phyloP scores from a whole-genome alignment of 352 stramenopile species.

The Blastocystis sp. region DNA sequence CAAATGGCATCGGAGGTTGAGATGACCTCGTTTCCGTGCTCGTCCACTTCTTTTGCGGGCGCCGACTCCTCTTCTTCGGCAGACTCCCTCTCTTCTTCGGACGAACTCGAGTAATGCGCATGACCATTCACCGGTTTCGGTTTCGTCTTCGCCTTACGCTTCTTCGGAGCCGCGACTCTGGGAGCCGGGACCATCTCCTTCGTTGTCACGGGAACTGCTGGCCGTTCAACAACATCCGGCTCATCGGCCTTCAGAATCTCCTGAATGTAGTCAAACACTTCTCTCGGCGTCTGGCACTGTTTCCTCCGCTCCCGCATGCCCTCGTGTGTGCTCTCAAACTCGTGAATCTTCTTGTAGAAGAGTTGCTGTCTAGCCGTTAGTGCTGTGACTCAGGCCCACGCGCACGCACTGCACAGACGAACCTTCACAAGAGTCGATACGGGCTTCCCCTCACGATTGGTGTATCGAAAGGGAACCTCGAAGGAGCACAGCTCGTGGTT shows the following conservation, averaged over 20 bases:
- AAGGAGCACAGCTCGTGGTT: slow-evolving; percentile 76
- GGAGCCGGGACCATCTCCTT: not conserved
- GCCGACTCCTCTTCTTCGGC: not conserved
- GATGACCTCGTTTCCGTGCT: slow-evolving; percentile 59
- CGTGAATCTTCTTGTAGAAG: slow-evolving; percentile 72
- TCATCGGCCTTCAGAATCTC: slow-evolving; percentile 41
- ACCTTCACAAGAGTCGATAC: slow-evolving; percentile 79
- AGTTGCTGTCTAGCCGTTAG: slow-evolving; percentile 73
- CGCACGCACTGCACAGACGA: slow-evolving; percentile 77
- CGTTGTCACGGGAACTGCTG: not conserved
- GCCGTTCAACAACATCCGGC: not conserved
- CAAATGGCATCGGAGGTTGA: slow-evolving; percentile 50
- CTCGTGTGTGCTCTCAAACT: slow-evolving; percentile 8
- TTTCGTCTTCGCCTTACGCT: not conserved
- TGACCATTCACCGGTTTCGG: slow-evolving; percentile 21
- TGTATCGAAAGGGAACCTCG: slow-evolving; percentile 80
- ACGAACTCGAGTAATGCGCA: slow-evolving; percentile 49
- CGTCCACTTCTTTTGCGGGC: slow-evolving; percentile 18
- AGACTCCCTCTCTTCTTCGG: not conserved
- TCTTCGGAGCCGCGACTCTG: not conserved
- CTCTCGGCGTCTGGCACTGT: not conserved
- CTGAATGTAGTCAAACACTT: slow-evolving; percentile 57
- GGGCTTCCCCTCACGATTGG: slow-evolving; percentile 77
- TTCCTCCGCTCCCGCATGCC: not conserved
- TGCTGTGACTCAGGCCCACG: slow-evolving; percentile 16